Evolutionary conservation across 768 basidiomycete species (phyloP), one percentile per base, ranked within the genome.

Genomic region (Pleurotus eryngii): DNA sequence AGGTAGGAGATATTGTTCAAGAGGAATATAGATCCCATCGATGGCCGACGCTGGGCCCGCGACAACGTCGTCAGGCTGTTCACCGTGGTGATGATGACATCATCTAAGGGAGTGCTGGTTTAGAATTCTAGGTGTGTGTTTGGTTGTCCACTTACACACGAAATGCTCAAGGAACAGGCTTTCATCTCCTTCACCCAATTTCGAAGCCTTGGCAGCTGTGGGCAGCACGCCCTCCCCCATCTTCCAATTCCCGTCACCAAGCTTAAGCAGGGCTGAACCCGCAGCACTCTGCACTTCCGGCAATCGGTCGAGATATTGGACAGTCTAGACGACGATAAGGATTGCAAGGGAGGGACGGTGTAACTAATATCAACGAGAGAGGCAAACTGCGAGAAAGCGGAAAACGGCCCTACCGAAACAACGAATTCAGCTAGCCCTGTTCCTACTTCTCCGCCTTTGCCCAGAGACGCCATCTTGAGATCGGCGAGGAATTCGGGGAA

Each of bases 171-270:
- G 71, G 9, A 93, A 76, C 15, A 78, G 72, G 39, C 70, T 72
- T 63, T 87, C 84, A 56, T 85, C 85, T 8, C 76, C 76, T 27
- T 84, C 86, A 3, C 73, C 75, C 1, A 72, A 60, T 55, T 81
- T 81, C 5, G 69, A 60, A 2, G 65, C 67, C 62, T 82, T 83
- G 8, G 81, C 81, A 5, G 87, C 83, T 63, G 80, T 78, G 22
- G 51, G 51, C 24, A 53, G 15, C 18, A 89, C 78, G 4, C 90
- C 90, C 59, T 90, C 90, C 3, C 92, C 92, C 91, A 94, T 93
- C 70, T 84, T 90, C 92, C 92, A 93, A 61, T 93, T 93, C 7
- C 92, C 92, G 59, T 94, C 91, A 0, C 92, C 92, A 0, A 94
- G 79, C 2, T 84, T 81, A 42, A 83, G 67, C 38, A 93, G 73